Base-by-base conservation (phyloP, 441 rosid species). In the Gossypium trilobum region DNA sequence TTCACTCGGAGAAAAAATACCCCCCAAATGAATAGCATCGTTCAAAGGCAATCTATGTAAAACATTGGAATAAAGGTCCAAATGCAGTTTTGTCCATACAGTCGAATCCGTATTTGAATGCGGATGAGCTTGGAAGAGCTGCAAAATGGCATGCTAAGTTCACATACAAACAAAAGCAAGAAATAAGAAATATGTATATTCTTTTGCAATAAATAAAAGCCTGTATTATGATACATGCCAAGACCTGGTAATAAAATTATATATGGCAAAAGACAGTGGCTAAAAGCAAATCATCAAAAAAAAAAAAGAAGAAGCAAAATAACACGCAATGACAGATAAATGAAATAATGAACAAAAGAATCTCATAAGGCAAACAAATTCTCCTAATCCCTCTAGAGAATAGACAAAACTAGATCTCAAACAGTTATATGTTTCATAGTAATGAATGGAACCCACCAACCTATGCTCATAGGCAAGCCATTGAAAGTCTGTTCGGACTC, bases 271-370 rank as follows among this genome's bases (percentile, higher is more conserved):
- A 27, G 5, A 27, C 31, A 0, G 31, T 4, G 51, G 51, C 51
- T 44, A 44, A 46, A 46, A 46, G 51, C n/a, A 46, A 13, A 13
- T 46, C 51, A 46, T 13, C 51, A 46, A 13, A 1, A 46, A 13
- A 46, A 13, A 2, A 3, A 3, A 54, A 25, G 1, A 31, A 3
- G 13, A 5, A 13, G 29, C 29, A 52, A 27, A 27, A 3, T 4
- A 5, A 27, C 31, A 27, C 31, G 5, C 5, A 27, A 29, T 20
- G 54, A 57, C 2, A 66, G 72, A 16, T 61, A 31, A 2, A 70
- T 55, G 16, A 52, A 66, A 77, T 57, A 73, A 57, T 44, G 8
- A 61, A 76, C 33, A 62, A 71, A 54, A 25, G 23, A 73, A 73
- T 66, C 48, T 58, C 16, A 8, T 5, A 29, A 16, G 20, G 27